Conservation (phyloP, 192 early-diverging fungal species). For the Coemansia sp. region DNA sequence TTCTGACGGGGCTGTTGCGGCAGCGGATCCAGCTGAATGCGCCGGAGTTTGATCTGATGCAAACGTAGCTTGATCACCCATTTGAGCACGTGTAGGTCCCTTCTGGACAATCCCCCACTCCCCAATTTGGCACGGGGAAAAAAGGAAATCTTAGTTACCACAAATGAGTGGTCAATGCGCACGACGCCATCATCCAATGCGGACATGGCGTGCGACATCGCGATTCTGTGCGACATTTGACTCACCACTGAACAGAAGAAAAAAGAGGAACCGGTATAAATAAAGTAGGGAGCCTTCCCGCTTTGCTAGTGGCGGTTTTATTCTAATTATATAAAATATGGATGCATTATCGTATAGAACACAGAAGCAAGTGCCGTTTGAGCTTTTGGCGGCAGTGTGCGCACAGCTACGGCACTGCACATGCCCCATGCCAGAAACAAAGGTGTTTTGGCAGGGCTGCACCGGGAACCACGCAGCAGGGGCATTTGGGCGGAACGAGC, state of each 20-base stretch:
- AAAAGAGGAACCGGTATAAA: too few species aligned
- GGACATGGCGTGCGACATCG: background rate
- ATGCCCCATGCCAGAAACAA: constrained; percentile 13
- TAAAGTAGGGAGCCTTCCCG: too few species aligned
- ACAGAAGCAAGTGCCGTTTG: constrained; percentile 26
- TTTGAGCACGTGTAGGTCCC: background rate
- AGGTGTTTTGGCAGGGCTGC: constrained; percentile 23
- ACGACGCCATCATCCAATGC: background rate
- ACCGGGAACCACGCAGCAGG: constrained; percentile 33
- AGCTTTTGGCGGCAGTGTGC: constrained; percentile 37
- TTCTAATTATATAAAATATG: background rate
- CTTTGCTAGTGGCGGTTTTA: constrained; percentile 1
- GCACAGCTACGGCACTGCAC: constrained; percentile 24
- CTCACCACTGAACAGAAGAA: too few species aligned
- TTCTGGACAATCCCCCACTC: background rate
- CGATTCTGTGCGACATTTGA: background rate
- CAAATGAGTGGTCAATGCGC: background rate
- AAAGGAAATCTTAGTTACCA: background rate
- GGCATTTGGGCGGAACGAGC: constrained; percentile 24
- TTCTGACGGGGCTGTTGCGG: constrained; percentile 37
- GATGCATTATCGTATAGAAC: background rate
- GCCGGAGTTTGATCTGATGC: constrained; percentile 12
- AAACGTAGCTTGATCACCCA: background rate
- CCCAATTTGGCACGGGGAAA: background rate
- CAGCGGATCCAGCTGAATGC: constrained; percentile 25